Conservation (phyloP, 140 eudicot genomes). For the Ambrosia hybrid region DNA sequence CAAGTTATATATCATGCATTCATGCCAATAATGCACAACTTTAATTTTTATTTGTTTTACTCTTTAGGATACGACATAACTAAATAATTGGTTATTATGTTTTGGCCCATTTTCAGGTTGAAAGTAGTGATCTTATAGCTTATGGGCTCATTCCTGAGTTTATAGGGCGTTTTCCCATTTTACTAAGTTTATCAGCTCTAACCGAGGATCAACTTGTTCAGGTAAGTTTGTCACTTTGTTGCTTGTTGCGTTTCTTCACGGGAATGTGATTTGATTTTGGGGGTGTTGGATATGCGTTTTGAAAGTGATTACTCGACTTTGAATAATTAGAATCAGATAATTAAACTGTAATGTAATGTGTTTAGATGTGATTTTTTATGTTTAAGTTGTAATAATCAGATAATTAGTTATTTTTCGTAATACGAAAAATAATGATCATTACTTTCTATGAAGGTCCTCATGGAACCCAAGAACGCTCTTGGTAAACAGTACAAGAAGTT, state of each 20-base stretch:
- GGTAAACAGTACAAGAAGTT: conserved; percentile 88
- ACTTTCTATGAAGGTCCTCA: conserved; percentile 56
- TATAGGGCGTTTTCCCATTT: conserved; percentile 90
- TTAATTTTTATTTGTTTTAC: no score
- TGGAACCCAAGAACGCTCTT: conserved; percentile 83
- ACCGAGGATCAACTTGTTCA: conserved; percentile 86
- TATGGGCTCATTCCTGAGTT: conserved; percentile 94
- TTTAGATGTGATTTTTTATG: background rate
- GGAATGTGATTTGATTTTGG: background rate
- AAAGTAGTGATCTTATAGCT: conserved; percentile 89
- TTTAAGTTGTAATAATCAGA: conserved; percentile 1
- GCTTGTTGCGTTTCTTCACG: background rate
- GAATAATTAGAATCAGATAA: background rate
- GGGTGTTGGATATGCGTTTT: background rate
- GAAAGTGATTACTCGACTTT: conserved; percentile 12
- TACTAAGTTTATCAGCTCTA: conserved; percentile 77
- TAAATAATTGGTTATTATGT: background rate
- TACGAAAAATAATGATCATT: background rate
- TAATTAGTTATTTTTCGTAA: background rate
- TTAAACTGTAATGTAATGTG: background rate
- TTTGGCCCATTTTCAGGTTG: conserved; percentile 51
- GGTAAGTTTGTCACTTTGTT: conserved; percentile 26
- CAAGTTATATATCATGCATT: background rate
- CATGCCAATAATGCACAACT: background rate
- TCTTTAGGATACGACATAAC: background rate